Conservation (phyloP, 2,329 filamentous ascomycete genomes). For the Phialophora verrucosa region DNA sequence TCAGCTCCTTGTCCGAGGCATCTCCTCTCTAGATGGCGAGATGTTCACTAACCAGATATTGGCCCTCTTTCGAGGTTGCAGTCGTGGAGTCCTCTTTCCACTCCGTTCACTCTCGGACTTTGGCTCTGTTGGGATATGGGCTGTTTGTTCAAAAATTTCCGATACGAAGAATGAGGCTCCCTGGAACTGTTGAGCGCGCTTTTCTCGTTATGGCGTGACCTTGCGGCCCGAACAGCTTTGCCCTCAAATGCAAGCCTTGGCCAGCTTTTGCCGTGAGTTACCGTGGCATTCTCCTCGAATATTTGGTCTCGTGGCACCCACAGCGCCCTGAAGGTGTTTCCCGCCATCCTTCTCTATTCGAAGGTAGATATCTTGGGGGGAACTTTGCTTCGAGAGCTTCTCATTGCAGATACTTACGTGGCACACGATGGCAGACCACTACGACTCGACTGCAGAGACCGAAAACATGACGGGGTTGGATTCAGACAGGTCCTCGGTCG, state of each 20-base stretch:
- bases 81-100: not conserved
- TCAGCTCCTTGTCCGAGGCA: not conserved
- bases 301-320: not conserved
- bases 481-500: slow-evolving; percentile 23
- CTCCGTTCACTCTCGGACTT: not conserved
- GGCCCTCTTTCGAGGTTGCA: not conserved
- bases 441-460: not conserved
- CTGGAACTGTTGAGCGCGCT: not conserved
- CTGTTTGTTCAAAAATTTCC: not conserved
- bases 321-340: not conserved
- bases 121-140: not conserved
- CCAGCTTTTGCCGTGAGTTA: slow-evolving; percentile 3
- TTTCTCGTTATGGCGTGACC: not conserved
- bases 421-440: slow-evolving; percentile 20
- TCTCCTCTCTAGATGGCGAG: slow-evolving; percentile 7
- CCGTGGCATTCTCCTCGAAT: not conserved
- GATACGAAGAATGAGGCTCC: not conserved
- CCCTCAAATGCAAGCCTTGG: not conserved
- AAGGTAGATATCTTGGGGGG: not conserved
- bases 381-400: not conserved
- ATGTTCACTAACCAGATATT: slow-evolving; percentile 29
- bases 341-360: not conserved
- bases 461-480: slow-evolving; percentile 25
- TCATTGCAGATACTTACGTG: not conserved
- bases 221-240: slow-evolving; percentile 1